Evolutionary conservation across 169 alveolate species (phyloP), one percentile per base, ranked within the genome.

Genomic region (Amoebophrya sp.): DNA sequence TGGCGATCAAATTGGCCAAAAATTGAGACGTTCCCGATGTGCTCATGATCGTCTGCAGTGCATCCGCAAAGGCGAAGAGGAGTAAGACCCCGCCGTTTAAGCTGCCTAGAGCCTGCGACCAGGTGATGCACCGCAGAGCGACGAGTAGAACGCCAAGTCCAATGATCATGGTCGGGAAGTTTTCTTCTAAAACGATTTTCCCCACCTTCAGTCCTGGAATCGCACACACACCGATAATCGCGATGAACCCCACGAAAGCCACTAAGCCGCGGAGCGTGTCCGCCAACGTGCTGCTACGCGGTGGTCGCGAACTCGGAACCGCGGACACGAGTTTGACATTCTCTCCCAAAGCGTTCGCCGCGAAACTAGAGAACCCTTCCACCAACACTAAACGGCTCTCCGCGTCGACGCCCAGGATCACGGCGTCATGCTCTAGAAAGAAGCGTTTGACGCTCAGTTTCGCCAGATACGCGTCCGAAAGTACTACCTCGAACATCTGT

Each of bases 31-130:
- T 65, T 26, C n/a, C n/a, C 39, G 33, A 6, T 1, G 0, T 65
- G 83, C 33, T 36, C 83, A 65, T 65, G 83, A 65, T 65, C 83
- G 26, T 18, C 26, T 65, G 83, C 26, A 65, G 33, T 36, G 83
- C 83, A 10, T 65, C 83, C 36, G 83, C 83, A 65, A 65, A 65
- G 36, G 83, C 83, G 83, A 65, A 65, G 83, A 65, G 83, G 33
- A 65, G 83, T 26, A 65, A 26, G 38, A 65, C 83, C 39, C 83
- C 83, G 12, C 39, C 36, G 83, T 65, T 65, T 36, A 65, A 26
- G 83, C 39, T 26, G 2, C 83, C 83, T 1, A 65, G 2, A 29
- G 83, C 83, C 83, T 65, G 83, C 36, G 18, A 26, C 83, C 83
- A 65, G 33, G 83, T 65, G 33, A 65, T 65, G 83, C 83, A 65